Percentiles rank a stretch among this genome's conserved stretches.
phyloP scores from a whole-genome alignment of 345 rosid genomes.

The Eucalyptus rudis region DNA sequence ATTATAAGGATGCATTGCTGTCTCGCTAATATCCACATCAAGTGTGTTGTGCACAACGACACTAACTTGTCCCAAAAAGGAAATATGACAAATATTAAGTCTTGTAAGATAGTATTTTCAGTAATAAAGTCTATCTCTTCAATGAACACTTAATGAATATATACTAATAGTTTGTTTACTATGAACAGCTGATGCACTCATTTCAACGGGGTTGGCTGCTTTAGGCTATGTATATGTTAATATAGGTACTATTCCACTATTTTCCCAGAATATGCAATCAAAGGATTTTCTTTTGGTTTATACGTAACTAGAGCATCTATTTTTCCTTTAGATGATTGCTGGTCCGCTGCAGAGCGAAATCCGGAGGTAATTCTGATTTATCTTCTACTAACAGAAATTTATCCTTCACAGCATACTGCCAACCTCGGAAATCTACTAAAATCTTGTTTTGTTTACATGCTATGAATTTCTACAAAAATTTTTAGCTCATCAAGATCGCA shows the following conservation, averaged over 20 bases:
- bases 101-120: not conserved
- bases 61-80: not conserved
- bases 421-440: not conserved
- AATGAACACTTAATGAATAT: not conserved
- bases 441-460: not conserved
- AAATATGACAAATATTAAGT: not conserved
- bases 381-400: not conserved
- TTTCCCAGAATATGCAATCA: not conserved
- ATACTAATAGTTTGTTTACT: not conserved
- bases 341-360: constrained; percentile 56
- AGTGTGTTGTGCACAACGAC: not conserved
- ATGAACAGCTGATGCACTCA: constrained; percentile 81
- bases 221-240: constrained; percentile 78
- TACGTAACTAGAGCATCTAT: not conserved
- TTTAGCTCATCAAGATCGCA: not conserved
- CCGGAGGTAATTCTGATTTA: constrained; percentile 14
- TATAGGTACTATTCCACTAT: constrained; percentile 43
- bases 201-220: constrained; percentile 86
- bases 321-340: constrained; percentile 80
- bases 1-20: not conserved
- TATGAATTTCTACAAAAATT: not conserved
- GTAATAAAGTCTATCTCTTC: not conserved
- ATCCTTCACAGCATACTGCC: not conserved
- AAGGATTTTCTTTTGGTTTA: not conserved
- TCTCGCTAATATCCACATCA: not conserved